Conservation (phyloP, 208 protist species). For the Wallacemonas collosoma region DNA sequence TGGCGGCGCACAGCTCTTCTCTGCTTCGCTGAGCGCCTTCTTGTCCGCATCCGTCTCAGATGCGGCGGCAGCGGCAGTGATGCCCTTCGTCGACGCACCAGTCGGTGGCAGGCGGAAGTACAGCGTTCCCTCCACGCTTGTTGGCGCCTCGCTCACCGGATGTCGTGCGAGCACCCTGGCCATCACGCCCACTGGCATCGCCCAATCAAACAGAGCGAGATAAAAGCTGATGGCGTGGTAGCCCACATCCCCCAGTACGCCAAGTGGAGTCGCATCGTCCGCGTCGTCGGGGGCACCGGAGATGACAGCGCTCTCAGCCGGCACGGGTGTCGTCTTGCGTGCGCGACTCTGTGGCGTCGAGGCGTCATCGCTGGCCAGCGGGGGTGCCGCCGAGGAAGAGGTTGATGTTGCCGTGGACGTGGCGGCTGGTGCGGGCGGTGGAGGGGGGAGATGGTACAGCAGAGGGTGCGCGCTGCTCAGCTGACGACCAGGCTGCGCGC, state of each 20-base stretch:
- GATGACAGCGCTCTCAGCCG: no score
- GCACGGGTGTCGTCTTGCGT: no score
- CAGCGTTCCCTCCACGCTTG: slow-evolving; percentile 28
- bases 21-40: neutral
- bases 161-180: slow-evolving; percentile 21
- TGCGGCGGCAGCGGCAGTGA: neutral
- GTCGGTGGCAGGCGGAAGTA: slow-evolving; percentile 19
- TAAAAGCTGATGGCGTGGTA: slow-evolving; percentile 26
- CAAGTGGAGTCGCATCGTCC: neutral
- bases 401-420: neutral
- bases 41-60: neutral
- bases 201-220: slow-evolving; percentile 25
- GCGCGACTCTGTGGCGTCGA: neutral
- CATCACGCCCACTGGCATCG: slow-evolving; percentile 24
- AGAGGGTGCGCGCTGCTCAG: neutral
- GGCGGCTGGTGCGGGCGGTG: neutral
- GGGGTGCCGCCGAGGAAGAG: neutral
- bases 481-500: neutral
- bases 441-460: slow-evolving; percentile 6
- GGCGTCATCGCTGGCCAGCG: neutral
- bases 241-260: slow-evolving; percentile 37
- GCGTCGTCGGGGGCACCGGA: no score
- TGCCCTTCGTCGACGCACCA: neutral
- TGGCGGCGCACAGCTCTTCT: neutral
- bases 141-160: slow-evolving; percentile 5